Evolutionary conservation across 1,284 basidiomycete genomes (phyloP).

Genomic region (Cutaneotrichosporon cutaneum): DNA sequence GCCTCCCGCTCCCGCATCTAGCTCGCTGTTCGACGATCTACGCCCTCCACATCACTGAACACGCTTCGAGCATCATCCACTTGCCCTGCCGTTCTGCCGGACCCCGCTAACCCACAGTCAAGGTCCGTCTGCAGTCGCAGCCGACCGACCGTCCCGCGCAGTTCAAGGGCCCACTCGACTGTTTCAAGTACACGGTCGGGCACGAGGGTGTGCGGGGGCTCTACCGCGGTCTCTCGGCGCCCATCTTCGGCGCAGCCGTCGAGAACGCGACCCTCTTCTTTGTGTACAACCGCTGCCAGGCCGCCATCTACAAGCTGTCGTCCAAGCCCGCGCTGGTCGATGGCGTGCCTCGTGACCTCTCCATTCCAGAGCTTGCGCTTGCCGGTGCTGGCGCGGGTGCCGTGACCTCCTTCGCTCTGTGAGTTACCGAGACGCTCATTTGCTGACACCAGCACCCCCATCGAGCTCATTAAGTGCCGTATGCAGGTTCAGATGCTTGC

Average conservation of each 20-base stretch:
- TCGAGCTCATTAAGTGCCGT: conserved; percentile 89
- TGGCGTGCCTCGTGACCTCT: conserved; percentile 54
- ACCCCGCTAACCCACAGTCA: conserved; percentile 45
- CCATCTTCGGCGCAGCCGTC: conserved; percentile 82
- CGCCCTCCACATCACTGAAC: too few species aligned
- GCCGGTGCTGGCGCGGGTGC: conserved; percentile 80
- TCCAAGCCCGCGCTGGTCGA: conserved; percentile 37
- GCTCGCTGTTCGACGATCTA: too few species aligned
- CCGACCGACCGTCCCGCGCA: conserved; percentile 68
- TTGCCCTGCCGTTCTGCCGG: not conserved
- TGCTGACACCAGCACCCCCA: conserved; percentile 65
- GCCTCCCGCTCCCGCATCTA: too few species aligned
- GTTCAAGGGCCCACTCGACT: conserved; percentile 77
- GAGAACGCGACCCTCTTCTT: conserved; percentile 88
- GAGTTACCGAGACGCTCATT: conserved; percentile 39
- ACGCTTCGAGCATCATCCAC: not conserved
- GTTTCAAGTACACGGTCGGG: conserved; percentile 70
- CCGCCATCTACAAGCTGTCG: conserved; percentile 56
- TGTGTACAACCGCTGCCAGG: conserved; percentile 79
- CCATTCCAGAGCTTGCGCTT: conserved; percentile 66
- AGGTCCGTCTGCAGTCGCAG: conserved; percentile 79
- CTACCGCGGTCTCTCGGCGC: conserved; percentile 81
- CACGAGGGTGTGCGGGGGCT: conserved; percentile 75
- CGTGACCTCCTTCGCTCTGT: conserved; percentile 77
- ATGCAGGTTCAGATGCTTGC: conserved; percentile 89